These are phyloP conservation scores for Phialophora chinensis DNA, from an alignment of 2,329 filamentous ascomycete species.

Conservation along the genomic window DNA sequence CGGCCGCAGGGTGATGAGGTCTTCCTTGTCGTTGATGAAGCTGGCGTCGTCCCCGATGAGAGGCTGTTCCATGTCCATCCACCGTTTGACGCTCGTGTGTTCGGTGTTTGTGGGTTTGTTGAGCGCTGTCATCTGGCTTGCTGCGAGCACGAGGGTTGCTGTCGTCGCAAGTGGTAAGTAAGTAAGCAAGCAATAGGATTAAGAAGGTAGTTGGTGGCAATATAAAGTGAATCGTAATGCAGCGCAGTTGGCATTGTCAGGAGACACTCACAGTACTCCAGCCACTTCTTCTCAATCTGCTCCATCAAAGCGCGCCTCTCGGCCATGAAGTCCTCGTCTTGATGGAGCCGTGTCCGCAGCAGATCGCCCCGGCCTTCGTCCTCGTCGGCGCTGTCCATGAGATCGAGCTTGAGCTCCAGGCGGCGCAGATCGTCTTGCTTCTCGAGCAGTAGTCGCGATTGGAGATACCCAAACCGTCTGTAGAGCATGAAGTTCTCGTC, in stretches of 20 bases:
- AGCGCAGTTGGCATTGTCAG: not conserved
- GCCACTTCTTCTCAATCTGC: not conserved
- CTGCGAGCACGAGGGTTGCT: conserved; percentile 36
- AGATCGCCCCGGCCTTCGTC: not conserved
- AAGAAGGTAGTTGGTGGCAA: too few species aligned
- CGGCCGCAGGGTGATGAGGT: conserved; percentile 48
- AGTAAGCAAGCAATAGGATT: not conserved
- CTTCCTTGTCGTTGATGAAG: conserved; percentile 49
- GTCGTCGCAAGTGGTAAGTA: not conserved
- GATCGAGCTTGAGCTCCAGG: conserved; percentile 40
- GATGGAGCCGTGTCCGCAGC: not conserved
- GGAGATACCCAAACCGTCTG: conserved; percentile 50
- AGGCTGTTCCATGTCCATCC: conserved; percentile 39
- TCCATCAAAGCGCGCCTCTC: not conserved
- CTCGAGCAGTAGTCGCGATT: conserved; percentile 46
- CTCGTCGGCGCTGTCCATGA: conserved; percentile 6
- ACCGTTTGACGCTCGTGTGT: conserved; percentile 44
- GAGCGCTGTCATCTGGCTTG: conserved; percentile 40
- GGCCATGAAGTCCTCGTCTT: not conserved
- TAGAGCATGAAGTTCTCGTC: conserved; percentile 52
- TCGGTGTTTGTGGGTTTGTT: conserved; percentile 44
- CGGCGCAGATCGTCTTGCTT: conserved; percentile 41
- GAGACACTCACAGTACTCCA: not conserved
- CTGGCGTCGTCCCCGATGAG: conserved; percentile 39
- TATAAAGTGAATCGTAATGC: too few species aligned